These are phyloP conservation scores for Rhodotorula babjevae DNA, from an alignment of 768 basidiomycete species.

Conservation along the genomic window DNA sequence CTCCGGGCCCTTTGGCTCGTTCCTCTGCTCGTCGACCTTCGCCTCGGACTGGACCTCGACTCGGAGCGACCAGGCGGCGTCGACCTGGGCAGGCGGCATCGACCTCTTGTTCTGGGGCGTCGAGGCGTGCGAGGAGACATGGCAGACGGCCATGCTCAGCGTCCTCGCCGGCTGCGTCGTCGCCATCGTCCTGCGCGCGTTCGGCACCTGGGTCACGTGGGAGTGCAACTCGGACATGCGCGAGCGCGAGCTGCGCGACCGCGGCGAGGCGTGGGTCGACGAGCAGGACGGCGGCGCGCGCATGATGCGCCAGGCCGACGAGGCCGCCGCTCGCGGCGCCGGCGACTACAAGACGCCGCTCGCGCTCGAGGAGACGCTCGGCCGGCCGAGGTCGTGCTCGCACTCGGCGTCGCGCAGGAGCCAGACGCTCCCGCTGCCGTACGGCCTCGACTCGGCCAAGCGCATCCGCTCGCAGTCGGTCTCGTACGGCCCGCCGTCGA, in stretches of 20 bases:
- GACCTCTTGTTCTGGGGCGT: constrained; percentile 23
- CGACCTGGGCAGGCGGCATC: constrained; percentile 2
- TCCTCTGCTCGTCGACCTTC: constrained; percentile 30
- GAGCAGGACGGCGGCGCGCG: neutral
- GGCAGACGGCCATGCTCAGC: constrained; percentile 9
- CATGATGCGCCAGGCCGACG: neutral
- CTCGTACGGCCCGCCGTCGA: neutral
- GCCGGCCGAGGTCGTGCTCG: neutral
- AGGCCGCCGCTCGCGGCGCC: neutral
- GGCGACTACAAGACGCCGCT: neutral
- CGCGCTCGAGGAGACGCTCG: neutral
- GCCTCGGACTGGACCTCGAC: neutral
- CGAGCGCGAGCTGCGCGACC: constrained; percentile 6
- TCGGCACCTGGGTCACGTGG: constrained; percentile 21
- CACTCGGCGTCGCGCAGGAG: neutral
- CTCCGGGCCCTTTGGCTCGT: constrained; percentile 12
- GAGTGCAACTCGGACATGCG: constrained; percentile 10
- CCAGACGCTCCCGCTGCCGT: constrained; percentile 9
- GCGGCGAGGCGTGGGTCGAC: neutral
- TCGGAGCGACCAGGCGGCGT: neutral
- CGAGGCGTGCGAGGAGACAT: constrained; percentile 36
- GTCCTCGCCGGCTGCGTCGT: constrained; percentile 9
- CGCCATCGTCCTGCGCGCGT: neutral
- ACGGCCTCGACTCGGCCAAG: neutral
- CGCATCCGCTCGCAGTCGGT: constrained; percentile 8